Conservation (phyloP, 1,139 yeast genomes). For the Scheffersomyces illinoinensis region DNA sequence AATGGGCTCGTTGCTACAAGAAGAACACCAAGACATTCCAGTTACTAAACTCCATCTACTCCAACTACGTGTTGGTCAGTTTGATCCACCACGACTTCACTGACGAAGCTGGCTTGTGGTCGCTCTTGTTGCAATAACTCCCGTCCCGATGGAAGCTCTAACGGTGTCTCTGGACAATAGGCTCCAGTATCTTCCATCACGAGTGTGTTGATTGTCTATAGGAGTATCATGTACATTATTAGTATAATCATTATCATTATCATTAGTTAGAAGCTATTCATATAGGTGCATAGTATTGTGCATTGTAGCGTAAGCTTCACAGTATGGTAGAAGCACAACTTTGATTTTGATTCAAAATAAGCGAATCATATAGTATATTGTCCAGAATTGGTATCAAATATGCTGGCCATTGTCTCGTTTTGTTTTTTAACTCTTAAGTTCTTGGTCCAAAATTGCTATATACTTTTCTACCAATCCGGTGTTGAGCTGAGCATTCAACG, state of each 20-base stretch:
- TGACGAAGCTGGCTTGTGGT: slow-evolving; percentile 79
- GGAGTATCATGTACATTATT: background rate
- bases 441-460: slow-evolving; percentile 29
- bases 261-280: background rate
- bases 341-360: no score
- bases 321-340: no score
- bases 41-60: slow-evolving; percentile 60
- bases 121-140: slow-evolving; percentile 44
- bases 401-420: background rate
- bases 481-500: slow-evolving; percentile 28
- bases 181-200: background rate
- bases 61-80: slow-evolving; percentile 73
- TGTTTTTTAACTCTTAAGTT: slow-evolving; percentile 10
- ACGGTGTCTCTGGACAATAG: background rate
- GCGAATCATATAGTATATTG: no score
- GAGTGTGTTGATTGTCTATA: background rate
- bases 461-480: slow-evolving; percentile 36
- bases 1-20: slow-evolving; percentile 85
- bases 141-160: slow-evolving; percentile 13
- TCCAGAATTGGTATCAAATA: no score
- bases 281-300: slow-evolving; percentile 6
- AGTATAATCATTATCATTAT: slow-evolving; percentile 2
- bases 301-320: no score
- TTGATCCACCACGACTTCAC: slow-evolving; percentile 83
- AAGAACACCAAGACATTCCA: slow-evolving; percentile 54